Percentiles rank a stretch among this genome's conserved stretches.
Evolutionary conservation across 2,329 filamentous ascomycete genomes (phyloP).

Genomic region (Ophiostoma fasciatum): DNA sequence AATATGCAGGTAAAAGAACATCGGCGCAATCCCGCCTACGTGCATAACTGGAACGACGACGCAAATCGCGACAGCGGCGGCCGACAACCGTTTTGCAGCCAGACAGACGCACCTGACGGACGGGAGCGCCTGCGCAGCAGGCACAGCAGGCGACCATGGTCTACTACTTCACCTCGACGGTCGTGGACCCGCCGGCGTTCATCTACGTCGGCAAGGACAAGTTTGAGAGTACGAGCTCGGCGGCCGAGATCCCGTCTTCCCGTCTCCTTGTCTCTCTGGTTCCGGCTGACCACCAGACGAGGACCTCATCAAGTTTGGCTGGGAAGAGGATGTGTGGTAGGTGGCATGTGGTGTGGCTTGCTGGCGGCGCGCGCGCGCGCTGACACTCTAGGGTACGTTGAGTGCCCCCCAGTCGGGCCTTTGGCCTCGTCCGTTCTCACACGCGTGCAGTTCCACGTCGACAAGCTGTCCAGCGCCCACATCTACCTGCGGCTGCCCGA

Average conservation of each 20-base stretch:
- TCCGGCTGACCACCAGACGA: too few relatives aligned
- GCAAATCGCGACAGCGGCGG: too few relatives aligned
- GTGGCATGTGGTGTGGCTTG: slow-evolving; percentile 18
- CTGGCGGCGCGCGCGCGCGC: background rate
- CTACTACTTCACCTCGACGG: slow-evolving; percentile 84
- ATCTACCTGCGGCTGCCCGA: slow-evolving; percentile 80
- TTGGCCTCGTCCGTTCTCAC: too few relatives aligned
- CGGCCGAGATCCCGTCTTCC: too few relatives aligned
- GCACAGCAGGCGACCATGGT: slow-evolving; percentile 48
- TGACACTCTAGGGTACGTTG: slow-evolving; percentile 18
- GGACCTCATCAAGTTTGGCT: slow-evolving; percentile 85
- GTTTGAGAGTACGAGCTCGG: slow-evolving; percentile 65
- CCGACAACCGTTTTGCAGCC: too few relatives aligned
- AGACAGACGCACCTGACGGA: too few relatives aligned
- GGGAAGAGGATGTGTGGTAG: slow-evolving; percentile 92
- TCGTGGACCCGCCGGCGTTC: slow-evolving; percentile 66
- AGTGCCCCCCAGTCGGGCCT: too few relatives aligned
- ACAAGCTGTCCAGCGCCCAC: slow-evolving; percentile 93
- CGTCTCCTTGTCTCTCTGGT: too few relatives aligned
- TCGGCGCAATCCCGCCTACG: too few relatives aligned
- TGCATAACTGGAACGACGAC: too few relatives aligned
- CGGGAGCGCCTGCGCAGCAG: background rate
- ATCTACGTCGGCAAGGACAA: slow-evolving; percentile 99
- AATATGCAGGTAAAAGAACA: too few relatives aligned
- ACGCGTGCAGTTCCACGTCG: slow-evolving; percentile 80